These are phyloP conservation scores for Lyophyllum decastes DNA, from an alignment of 768 basidiomycete species.

Conservation along the genomic window DNA sequence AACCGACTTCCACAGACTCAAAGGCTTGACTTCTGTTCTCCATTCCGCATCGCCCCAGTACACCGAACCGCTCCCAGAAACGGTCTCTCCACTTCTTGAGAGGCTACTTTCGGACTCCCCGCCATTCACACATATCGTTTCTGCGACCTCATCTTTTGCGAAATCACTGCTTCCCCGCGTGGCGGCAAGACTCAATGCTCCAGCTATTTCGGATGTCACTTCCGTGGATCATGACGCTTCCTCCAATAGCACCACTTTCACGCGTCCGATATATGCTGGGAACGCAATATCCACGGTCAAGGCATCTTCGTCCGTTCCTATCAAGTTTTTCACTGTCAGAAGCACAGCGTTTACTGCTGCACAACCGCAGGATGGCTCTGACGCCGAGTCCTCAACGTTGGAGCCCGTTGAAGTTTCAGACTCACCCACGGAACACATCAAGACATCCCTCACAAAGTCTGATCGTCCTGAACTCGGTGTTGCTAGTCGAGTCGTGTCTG, in stretches of 20 bases:
- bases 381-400: slow-evolving; percentile 61
- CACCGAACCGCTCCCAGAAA: slow-evolving; percentile 70
- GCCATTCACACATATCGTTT: slow-evolving; percentile 87
- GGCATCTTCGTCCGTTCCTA: slow-evolving; percentile 68
- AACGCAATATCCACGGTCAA: slow-evolving; percentile 95
- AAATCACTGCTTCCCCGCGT: slow-evolving; percentile 94
- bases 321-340: slow-evolving; percentile 96
- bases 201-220: slow-evolving; percentile 90
- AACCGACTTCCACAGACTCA: slow-evolving; percentile 46
- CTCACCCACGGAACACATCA: slow-evolving; percentile 62
- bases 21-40: slow-evolving; percentile 66
- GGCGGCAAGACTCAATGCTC: slow-evolving; percentile 85
- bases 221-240: slow-evolving; percentile 73
- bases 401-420: slow-evolving; percentile 65
- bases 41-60: slow-evolving; percentile 75
- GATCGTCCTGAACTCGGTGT: slow-evolving; percentile 91
- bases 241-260: slow-evolving; percentile 80
- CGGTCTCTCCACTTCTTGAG: slow-evolving; percentile 80
- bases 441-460: slow-evolving; percentile 81
- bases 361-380: slow-evolving; percentile 45
- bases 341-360: slow-evolving; percentile 86
- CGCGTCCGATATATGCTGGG: slow-evolving; percentile 95
- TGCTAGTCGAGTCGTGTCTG: slow-evolving; percentile 88
- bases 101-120: slow-evolving; percentile 63
- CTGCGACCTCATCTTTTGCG: slow-evolving; percentile 87